A percentile compares a stretch with the other conserved stretches of the same genome.
These are phyloP conservation scores for Exophiala dermatitidis DNA, from an alignment of 2,329 filamentous ascomycete genomes.

Conservation along the genomic window DNA sequence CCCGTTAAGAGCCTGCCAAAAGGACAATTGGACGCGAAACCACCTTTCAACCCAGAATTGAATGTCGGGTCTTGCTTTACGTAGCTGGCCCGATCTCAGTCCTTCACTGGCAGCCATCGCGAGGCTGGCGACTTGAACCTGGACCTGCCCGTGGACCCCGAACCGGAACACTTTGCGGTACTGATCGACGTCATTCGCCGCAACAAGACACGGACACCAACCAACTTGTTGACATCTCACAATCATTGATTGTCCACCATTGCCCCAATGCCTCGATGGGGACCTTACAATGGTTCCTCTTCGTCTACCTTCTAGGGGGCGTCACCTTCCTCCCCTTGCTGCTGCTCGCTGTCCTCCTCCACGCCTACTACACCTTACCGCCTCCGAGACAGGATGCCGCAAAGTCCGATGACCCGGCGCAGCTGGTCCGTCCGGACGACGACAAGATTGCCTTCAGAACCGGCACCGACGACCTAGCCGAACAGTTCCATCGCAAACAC, in stretches of 20 bases:
- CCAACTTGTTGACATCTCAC: not conserved
- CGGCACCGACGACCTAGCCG: slow-evolving; percentile 51
- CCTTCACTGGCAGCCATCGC: too few relatives aligned
- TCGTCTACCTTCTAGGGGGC: slow-evolving; percentile 77
- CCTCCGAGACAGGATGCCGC: slow-evolving; percentile 22
- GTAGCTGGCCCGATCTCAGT: too few relatives aligned
- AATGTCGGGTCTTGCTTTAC: too few relatives aligned
- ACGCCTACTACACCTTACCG: slow-evolving; percentile 64
- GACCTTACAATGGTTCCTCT: slow-evolving; percentile 47
- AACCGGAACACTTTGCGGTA: not conserved
- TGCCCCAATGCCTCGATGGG: slow-evolving; percentile 19
- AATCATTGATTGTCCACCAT: not conserved
- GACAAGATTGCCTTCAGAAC: slow-evolving; percentile 58
- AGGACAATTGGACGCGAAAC: too few relatives aligned
- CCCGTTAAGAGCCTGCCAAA: too few relatives aligned
- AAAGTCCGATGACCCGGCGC: slow-evolving; percentile 36
- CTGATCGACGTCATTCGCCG: not conserved
- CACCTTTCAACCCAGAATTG: too few relatives aligned
- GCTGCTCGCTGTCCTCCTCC: slow-evolving; percentile 52
- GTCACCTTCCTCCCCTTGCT: slow-evolving; percentile 78
- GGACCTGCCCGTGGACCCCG: too few relatives aligned
- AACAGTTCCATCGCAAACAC: slow-evolving; percentile 54
- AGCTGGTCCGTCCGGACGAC: slow-evolving; percentile 49
- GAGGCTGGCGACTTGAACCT: too few relatives aligned
- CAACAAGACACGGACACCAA: not conserved